A percentile compares a stretch with the other conserved stretches of the same genome.
Evolutionary conservation across 2,329 filamentous ascomycete species (phyloP).

Genomic region (Colletotrichum tofieldiae): DNA sequence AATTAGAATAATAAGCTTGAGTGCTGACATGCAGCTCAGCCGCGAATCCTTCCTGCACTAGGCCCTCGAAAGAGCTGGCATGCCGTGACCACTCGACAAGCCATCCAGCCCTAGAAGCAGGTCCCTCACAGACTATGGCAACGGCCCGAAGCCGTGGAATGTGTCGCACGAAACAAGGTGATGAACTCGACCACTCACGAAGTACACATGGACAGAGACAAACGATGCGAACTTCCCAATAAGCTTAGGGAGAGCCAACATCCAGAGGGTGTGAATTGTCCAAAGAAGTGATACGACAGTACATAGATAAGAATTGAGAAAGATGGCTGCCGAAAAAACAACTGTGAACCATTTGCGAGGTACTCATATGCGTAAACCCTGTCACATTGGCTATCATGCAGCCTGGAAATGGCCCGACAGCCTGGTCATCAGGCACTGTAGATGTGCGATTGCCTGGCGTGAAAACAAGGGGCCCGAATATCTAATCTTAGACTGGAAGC

Average conservation of each 20-base stretch:
- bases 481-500: not conserved
- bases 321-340: not conserved
- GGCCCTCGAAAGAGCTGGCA: not conserved
- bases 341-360: not conserved
- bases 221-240: no score
- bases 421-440: not conserved
- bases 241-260: not conserved
- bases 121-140: not conserved
- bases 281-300: not conserved
- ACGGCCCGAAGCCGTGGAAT: not conserved
- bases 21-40: conserved; percentile 5
- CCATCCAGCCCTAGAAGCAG: conserved; percentile 5
- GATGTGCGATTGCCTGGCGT: not conserved
- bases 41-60: not conserved
- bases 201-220: no score
- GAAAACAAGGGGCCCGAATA: not conserved
- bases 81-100: not conserved
- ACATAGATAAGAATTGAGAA: not conserved
- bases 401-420: not conserved
- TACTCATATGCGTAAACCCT: not conserved
- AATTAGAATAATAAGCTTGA: not conserved
- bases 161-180: not conserved
- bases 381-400: not conserved
- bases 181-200: not conserved
- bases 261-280: not conserved